phyloP scores from a whole-genome alignment of 2,329 filamentous ascomycete genomes.

The Lecanoromycetidae sp. region DNA sequence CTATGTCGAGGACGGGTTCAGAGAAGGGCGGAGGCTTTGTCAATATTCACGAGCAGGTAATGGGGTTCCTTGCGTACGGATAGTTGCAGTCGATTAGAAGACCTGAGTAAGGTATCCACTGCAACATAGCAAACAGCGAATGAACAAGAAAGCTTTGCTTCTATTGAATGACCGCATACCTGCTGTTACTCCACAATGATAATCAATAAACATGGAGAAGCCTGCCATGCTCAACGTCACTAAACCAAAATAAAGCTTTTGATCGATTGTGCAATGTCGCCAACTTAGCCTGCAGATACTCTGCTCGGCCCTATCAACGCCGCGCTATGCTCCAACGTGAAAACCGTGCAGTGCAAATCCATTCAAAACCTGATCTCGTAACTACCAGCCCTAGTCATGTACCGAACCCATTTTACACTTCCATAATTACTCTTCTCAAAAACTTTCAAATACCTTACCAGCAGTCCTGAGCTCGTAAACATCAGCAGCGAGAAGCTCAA shows the following conservation, averaged over 20 bases:
- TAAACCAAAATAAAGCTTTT: not conserved
- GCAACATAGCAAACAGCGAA: conserved; percentile 1
- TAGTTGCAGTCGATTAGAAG: conserved; percentile 1
- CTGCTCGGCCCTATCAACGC: conserved; percentile 5
- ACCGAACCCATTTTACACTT: conserved; percentile 97
- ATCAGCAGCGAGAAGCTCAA: conserved; percentile 89
- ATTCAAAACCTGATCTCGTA: conserved; percentile 98
- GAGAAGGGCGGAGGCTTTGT: conserved; percentile 1
- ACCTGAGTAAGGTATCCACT: conserved; percentile 1
- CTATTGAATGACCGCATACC: not conserved
- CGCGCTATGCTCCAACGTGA: conserved; percentile 17
- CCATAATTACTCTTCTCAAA: conserved; percentile 99
- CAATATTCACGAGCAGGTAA: conserved; percentile 10
- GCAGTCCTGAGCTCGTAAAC: conserved; percentile 88
- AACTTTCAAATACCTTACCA: conserved; percentile 93
- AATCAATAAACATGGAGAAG: too few species aligned
- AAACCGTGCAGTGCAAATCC: too few species aligned
- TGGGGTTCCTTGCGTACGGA: conserved; percentile 10
- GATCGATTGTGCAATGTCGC: too few species aligned
- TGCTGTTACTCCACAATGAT: not conserved
- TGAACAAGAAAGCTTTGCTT: conserved; percentile 1
- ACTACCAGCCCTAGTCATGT: conserved; percentile 95
- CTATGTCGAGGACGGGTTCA: not conserved
- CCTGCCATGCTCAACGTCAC: not conserved
- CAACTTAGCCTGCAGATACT: too few species aligned